Conservation (phyloP, 805 yeast species). For the Hanseniaspora vineae region DNA sequence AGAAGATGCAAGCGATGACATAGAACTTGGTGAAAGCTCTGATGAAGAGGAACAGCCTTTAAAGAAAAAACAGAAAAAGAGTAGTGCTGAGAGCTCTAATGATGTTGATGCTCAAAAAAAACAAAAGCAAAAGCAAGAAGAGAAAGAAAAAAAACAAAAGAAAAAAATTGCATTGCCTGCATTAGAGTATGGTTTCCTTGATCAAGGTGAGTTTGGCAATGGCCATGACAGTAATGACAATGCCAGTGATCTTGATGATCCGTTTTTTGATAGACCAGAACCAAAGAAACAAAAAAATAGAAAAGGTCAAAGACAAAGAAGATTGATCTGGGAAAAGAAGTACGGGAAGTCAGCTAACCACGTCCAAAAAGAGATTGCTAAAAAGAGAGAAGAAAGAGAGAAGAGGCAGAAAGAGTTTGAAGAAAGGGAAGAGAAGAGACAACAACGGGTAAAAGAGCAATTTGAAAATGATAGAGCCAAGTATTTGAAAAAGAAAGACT, state of each 20-base stretch:
- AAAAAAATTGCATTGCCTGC: conserved; percentile 42
- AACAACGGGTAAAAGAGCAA: conserved; percentile 17
- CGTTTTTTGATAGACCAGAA: conserved; percentile 39
- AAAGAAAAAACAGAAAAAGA: conserved; percentile 15
- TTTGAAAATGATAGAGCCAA: conserved; percentile 22
- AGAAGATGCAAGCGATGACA: conserved; percentile 10
- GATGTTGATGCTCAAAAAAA: too few species aligned
- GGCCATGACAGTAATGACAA: conserved; percentile 38
- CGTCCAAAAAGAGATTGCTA: conserved; percentile 49
- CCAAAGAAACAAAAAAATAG: conserved; percentile 52
- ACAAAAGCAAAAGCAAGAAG: conserved; percentile 10
- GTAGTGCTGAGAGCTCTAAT: conserved; percentile 12
- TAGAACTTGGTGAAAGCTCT: not conserved
- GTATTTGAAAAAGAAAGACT: conserved; percentile 10
- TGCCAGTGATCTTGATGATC: conserved; percentile 35
- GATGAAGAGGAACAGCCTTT: not conserved
- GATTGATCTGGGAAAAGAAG: conserved; percentile 90
- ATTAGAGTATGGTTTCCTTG: conserved; percentile 44
- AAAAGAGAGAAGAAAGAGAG: conserved; percentile 42
- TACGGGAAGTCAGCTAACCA: conserved; percentile 80
- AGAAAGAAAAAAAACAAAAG: conserved; percentile 30
- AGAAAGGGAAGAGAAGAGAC: conserved; percentile 57
- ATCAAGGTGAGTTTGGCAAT: not conserved
- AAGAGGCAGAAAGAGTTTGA: conserved; percentile 53
- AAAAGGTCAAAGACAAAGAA: conserved; percentile 95